Conservation (phyloP, 805 yeast species). For the Vanderwaltozyma polyspora region DNA sequence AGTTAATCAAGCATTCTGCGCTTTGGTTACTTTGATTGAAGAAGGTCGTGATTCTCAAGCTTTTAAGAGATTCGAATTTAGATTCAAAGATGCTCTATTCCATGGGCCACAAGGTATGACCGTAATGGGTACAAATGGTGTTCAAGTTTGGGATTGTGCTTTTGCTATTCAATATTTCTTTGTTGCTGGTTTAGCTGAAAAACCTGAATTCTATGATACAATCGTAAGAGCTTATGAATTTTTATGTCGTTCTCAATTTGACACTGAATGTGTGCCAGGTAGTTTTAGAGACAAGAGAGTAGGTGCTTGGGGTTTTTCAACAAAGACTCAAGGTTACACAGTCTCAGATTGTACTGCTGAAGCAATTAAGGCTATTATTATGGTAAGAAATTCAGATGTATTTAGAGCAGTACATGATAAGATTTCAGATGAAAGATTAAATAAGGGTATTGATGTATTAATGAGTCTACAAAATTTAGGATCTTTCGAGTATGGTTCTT, state of each 20-base stretch:
- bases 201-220: constrained; percentile 51
- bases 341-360: constrained; percentile 97
- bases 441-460: constrained; percentile 66
- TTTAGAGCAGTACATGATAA: constrained; percentile 39
- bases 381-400: constrained; percentile 63
- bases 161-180: constrained; percentile 79
- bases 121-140: constrained; percentile 95
- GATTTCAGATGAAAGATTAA: constrained; percentile 43
- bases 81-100: constrained; percentile 68
- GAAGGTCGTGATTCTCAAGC: constrained; percentile 59
- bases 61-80: constrained; percentile 41
- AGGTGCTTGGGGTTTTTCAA: constrained; percentile 96
- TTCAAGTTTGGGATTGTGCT: constrained; percentile 94
- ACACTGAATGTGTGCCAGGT: constrained; percentile 63
- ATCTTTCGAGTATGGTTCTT: constrained; percentile 75
- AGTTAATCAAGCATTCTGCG: constrained; percentile 74
- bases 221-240: constrained; percentile 61
- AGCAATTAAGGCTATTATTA: constrained; percentile 81
- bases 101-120: constrained; percentile 87
- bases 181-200: constrained; percentile 64
- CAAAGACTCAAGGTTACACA: constrained; percentile 90
- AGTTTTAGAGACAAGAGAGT: constrained; percentile 70
- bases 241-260: constrained; percentile 74
- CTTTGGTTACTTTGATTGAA: constrained; percentile 56
- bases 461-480: constrained; percentile 70